Base-by-base conservation (phyloP, 345 rosid genomes). In the Pseudoturritis turrita region DNA sequence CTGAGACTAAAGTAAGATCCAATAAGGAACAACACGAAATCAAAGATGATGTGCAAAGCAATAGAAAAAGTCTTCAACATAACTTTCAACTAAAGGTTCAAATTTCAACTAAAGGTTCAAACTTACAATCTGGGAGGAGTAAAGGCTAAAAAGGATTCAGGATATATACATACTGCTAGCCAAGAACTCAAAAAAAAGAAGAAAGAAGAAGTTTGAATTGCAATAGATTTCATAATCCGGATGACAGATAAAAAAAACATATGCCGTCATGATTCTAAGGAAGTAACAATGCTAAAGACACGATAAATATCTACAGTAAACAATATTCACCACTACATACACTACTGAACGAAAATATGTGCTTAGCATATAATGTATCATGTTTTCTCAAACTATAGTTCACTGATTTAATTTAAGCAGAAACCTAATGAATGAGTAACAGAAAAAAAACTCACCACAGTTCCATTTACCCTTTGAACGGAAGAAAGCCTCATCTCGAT, bases 401-500 rank as follows among this genome's bases (percentile, higher is more conserved):
- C 70, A 75, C 44, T 68, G 22, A 52, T 41, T 63, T 35, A 33
- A 56, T 31, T 63, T 45, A 47, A 17, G 51, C 63, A 61, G 57
- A 68, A 39, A 43, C n/a, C 47, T 49, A 52, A 15, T 23, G 40
- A 39, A 61, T 10, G 28, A 68, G 31, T 37, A 46, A 29, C 77
- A 67, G 54, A 64, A 26, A 62, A 58, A 37, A 22, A 58, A 75
- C 97, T 81, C 81, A 95, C 99, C 99, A 61, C 99, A 95, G 79
- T 92, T 90, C 99, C 99, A 96, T 77, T 86, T 83, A 41, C 96
- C 98, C 82, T 81, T 90, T 3, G 96, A 47, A 65, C 68, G 91
- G 78, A 96, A 96, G 81, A 92, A 96, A 26, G 89, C 89, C 56
- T 90, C 98, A 51, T 96, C 99, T 40, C 87, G 91, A 74, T 87